Evolutionary conservation across 2,329 filamentous ascomycete species (phyloP), one percentile per base, ranked within the genome.

Genomic region (Dendryphion nanum): DNA sequence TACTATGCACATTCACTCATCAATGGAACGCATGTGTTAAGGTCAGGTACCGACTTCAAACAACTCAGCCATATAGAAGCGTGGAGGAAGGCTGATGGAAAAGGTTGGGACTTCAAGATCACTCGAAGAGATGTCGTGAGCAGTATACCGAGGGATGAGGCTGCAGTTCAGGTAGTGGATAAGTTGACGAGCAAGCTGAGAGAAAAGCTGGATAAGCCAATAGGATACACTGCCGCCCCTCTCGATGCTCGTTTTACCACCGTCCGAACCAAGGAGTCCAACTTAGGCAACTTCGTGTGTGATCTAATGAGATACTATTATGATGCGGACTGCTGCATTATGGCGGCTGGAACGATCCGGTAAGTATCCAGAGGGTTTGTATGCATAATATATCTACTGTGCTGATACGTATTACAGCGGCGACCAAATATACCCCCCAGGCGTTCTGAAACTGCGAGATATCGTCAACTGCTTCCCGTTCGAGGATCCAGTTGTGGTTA

Each of bases 381-480:
- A n/a, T n/a, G n/a, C n/a, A n/a, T n/a, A n/a, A n/a, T n/a, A n/a
- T n/a, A n/a, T n/a, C n/a, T n/a, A n/a, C n/a, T n/a, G n/a, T n/a
- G n/a, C n/a, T n/a, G n/a, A n/a, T n/a, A n/a, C n/a, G n/a, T n/a
- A n/a, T n/a, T n/a, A n/a, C n/a, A n/a, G 89, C 12, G 89, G 89
- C 1, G 89, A 95, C 57, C 87, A 93, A 62, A 82, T 95, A 20
- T 95, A 95, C 53, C 82, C 88, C 0, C 86, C 88, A 0, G 89
- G 89, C 0, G 73, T 89, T 0, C 70, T 95, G 6, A 74, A 83
- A 17, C 70, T 95, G 42, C 87, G 87, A 55, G 88, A 94, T 54
- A 79, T 94, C n/a, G 79, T 89, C 40, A 86, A 86, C 35, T 95
- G 88, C 57, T 95, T 95, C 50, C 90, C 90, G 0, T 95, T 96